Percentiles rank a stretch among this genome's conserved stretches.
Conservation (phyloP, 2,329 filamentous ascomycete genomes). For the Penicillium glabrum region DNA sequence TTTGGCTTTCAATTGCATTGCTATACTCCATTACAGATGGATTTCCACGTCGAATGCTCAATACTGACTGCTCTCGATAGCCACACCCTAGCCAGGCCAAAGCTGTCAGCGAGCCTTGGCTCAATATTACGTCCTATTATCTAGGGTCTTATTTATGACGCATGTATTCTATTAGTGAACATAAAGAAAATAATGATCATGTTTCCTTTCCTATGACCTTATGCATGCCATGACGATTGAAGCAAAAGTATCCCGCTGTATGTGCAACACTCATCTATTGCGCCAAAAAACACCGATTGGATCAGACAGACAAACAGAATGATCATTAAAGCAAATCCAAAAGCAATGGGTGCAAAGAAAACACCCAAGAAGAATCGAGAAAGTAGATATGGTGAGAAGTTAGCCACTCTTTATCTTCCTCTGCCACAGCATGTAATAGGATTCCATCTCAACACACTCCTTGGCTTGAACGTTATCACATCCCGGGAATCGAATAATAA, state of each 20-base stretch:
- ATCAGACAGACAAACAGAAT: constrained; percentile 2
- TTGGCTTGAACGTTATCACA: constrained; percentile 58
- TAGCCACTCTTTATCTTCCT: constrained; percentile 29
- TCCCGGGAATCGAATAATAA: constrained; percentile 74
- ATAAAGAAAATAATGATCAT: constrained; percentile 20
- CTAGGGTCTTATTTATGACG: constrained; percentile 1
- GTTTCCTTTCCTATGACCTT: constrained; percentile 10
- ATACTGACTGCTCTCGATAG: constrained; percentile 39
- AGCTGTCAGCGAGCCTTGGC: constrained; percentile 60
- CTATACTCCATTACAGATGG: not conserved
- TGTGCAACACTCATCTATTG: constrained; percentile 8
- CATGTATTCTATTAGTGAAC: constrained; percentile 11
- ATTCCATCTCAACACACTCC: constrained; percentile 70
- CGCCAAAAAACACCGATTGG: constrained; percentile 10
- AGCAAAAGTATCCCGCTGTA: constrained; percentile 11
- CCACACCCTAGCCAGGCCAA: constrained; percentile 85
- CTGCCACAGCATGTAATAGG: constrained; percentile 49
- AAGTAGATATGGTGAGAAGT: not conserved
- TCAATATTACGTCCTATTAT: not conserved
- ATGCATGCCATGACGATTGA: constrained; percentile 10
- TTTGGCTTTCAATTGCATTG: not conserved
- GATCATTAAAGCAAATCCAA: constrained; percentile 4
- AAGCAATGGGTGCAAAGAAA: not conserved
- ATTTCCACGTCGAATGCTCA: not conserved
- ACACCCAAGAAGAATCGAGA: not conserved